phyloP scores from a whole-genome alignment of 345 rosid genomes.

The Durio zibethinus region DNA sequence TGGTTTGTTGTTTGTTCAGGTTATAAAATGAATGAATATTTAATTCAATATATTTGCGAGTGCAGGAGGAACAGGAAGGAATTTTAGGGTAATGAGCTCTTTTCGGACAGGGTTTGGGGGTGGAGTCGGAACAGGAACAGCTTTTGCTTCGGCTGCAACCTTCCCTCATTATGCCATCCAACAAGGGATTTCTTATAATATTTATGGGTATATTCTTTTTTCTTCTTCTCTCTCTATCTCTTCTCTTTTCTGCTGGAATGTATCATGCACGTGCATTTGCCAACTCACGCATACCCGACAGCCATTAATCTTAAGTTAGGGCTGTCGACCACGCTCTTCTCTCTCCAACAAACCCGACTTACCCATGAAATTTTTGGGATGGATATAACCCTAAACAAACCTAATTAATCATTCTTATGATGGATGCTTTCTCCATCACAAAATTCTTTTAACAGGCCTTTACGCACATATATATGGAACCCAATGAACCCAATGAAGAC shows the following conservation, averaged over 20 bases:
- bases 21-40: background rate
- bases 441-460: background rate
- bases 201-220: conserved; percentile 50
- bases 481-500: background rate
- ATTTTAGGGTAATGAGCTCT: conserved; percentile 63
- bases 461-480: no score
- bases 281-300: conserved; percentile 38
- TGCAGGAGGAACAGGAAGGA: conserved; percentile 50
- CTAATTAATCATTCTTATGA: background rate
- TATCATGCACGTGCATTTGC: conserved; percentile 45
- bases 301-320: conserved; percentile 6
- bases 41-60: background rate
- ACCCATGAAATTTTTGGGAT: background rate
- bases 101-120: conserved; percentile 75
- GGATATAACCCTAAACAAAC: background rate
- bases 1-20: background rate
- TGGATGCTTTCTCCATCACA: background rate
- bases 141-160: conserved; percentile 76
- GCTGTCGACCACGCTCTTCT: conserved; percentile 25
- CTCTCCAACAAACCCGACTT: background rate
- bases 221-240: background rate
- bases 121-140: conserved; percentile 34
- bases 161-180: conserved; percentile 89
- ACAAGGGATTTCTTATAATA: conserved; percentile 72
- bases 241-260: conserved; percentile 11